Conservation (phyloP, 305 asterid genomes). For the Striga hermonthica region DNA sequence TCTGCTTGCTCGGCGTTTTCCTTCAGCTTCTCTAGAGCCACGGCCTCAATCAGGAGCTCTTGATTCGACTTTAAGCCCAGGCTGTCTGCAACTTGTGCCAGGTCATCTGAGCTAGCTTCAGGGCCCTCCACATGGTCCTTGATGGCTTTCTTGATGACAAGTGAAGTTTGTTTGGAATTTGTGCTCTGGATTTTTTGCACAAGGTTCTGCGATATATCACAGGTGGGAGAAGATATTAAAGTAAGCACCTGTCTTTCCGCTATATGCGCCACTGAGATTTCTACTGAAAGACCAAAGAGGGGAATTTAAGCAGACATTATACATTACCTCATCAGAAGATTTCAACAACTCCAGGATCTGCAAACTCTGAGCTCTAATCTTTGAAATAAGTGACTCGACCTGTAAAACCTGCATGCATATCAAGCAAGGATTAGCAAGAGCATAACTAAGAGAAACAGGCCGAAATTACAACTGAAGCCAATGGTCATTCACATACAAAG, state of each 20-base stretch:
- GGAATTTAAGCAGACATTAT: constrained; percentile 24
- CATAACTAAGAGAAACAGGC: constrained; percentile 23
- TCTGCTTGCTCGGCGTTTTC: constrained; percentile 86
- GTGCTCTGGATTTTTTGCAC: constrained; percentile 59
- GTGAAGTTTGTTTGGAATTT: constrained; percentile 50
- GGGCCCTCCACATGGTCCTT: constrained; percentile 68
- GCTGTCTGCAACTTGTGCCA: constrained; percentile 58
- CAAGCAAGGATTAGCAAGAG: constrained; percentile 30
- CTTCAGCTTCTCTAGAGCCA: constrained; percentile 88
- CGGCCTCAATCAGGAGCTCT: constrained; percentile 82
- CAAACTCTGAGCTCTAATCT: constrained; percentile 38
- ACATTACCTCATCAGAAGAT: constrained; percentile 55
- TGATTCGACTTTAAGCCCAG: constrained; percentile 71
- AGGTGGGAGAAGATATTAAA: constrained; percentile 20
- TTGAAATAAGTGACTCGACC: constrained; percentile 45
- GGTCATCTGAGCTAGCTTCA: constrained; percentile 64
- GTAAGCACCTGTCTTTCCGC: constrained; percentile 24
- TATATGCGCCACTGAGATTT: background rate
- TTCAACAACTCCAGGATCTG: constrained; percentile 58
- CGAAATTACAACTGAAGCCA: constrained; percentile 23
- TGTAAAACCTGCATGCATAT: constrained; percentile 38
- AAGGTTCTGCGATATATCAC: constrained; percentile 45
- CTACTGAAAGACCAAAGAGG: too few relatives aligned
- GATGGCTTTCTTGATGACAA: constrained; percentile 50
- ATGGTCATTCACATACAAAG: constrained; percentile 57